Base-by-base conservation (phyloP, 2,329 filamentous ascomycete species). In the Tympanopsis confertula region DNA sequence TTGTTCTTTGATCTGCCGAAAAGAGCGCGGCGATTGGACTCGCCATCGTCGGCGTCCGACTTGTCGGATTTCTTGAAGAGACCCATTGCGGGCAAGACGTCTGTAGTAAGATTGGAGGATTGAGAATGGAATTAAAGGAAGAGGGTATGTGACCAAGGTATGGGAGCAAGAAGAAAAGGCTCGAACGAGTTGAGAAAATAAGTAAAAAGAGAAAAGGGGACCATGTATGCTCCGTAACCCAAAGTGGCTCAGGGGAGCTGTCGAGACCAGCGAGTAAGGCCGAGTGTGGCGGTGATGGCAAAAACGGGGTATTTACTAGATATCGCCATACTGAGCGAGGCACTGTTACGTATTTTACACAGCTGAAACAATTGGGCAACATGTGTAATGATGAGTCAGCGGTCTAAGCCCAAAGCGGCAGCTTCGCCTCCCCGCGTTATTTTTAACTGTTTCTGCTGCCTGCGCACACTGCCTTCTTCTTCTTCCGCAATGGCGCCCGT, bases 1-100 rank as follows among this genome's bases (percentile, higher is more conserved):
- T 74, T 74, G 46, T 61, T 64, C 53, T 72, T 75, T 37, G 63
- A 66, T 44, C 67, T 61, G 45, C 72, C 71, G 47, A 79, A 78
- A 20, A 79, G 68, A n/a, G 71, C 69, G 40, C 59, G 61, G 53
- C 72, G 69, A 53, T 62, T 66, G 28, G 57, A 57, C 41, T 70
- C 61, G 35, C 69, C 66, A 44, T 70, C 70, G 49, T 59, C 66
- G 42, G 63, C 62, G 45, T 63, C 63, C 43, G 62, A 66, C 35
- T 24, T 42, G 45, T 63, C 63, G 44, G 62, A 66, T 39, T 24
- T 42, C 35, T 42, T 36, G 33, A 33, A 33, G 12, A 40, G 28
- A 26, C 38, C 40, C 28, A 30, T 40, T 37, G 15, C 20, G 32
- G 19, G 19, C 35, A 14, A 32, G 52, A 50, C 50, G 51, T 44